Evolutionary conservation across 1,284 basidiomycete species (phyloP).

Genomic region (Austropuccinia psidii): DNA sequence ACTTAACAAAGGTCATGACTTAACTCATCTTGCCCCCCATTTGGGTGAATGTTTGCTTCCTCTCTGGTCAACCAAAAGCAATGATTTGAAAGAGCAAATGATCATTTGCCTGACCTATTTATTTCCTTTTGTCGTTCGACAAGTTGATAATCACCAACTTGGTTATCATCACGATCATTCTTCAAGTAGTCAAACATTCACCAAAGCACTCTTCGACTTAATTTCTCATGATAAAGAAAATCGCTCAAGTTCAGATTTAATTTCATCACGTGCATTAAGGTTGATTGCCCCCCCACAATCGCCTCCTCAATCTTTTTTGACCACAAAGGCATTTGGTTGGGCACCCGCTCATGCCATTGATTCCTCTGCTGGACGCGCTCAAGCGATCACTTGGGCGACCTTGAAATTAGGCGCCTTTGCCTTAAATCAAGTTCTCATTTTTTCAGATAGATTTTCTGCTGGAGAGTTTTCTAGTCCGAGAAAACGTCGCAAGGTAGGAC

Average conservation of each 20-base stretch:
- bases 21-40: constrained; percentile 10
- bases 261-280: constrained; percentile 10
- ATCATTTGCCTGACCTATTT: constrained; percentile 18
- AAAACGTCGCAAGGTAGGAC: constrained; percentile 34
- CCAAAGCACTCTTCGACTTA: constrained; percentile 4
- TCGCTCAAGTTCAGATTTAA: background rate
- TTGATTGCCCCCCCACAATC: background rate
- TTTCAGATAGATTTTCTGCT: background rate
- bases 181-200: background rate
- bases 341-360: constrained; percentile 16
- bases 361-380: background rate
- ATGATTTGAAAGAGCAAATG: constrained; percentile 23
- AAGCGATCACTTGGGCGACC: constrained; percentile 19
- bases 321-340: constrained; percentile 15
- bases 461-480: background rate
- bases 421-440: background rate
- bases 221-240: constrained; percentile 12
- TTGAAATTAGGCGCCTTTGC: constrained; percentile 18
- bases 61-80: constrained; percentile 24
- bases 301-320: background rate
- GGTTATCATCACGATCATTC: background rate
- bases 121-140: constrained; percentile 21
- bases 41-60: constrained; percentile 7
- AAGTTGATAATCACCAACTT: background rate
- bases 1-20: constrained; percentile 14